Evolutionary conservation across 305 asterid species (phyloP).

Genomic region (Fraxinus sp.): DNA sequence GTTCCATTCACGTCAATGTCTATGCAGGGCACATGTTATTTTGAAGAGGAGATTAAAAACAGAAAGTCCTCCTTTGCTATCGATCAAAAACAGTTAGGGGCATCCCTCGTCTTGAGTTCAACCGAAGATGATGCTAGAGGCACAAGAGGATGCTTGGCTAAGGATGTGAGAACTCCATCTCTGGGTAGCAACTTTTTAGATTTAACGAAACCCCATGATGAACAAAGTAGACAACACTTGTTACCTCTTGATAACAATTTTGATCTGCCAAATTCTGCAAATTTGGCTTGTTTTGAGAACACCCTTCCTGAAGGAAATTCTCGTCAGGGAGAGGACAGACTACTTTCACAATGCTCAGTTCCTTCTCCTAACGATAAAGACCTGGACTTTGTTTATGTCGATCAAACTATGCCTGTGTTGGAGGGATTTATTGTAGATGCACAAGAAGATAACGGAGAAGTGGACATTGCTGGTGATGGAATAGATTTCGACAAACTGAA

Average conservation of each 20-base stretch:
- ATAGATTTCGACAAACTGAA: constrained; percentile 49
- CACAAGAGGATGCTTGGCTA: constrained; percentile 35
- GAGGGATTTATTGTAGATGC: constrained; percentile 67
- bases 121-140: constrained; percentile 34
- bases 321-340: constrained; percentile 30
- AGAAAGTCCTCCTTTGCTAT: constrained; percentile 26
- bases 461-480: constrained; percentile 42
- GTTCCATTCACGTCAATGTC: constrained; percentile 19
- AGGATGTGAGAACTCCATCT: constrained; percentile 30
- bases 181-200: constrained; percentile 27
- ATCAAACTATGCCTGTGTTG: constrained; percentile 63
- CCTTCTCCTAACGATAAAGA: constrained; percentile 39
- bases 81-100: constrained; percentile 31
- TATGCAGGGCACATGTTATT: constrained; percentile 47
- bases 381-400: constrained; percentile 38
- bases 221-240: constrained; percentile 33
- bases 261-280: constrained; percentile 30
- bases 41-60: constrained; percentile 31
- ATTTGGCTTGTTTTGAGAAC: constrained; percentile 31
- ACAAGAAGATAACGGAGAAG: constrained; percentile 39
- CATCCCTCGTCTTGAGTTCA: constrained; percentile 33
- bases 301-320: constrained; percentile 28
- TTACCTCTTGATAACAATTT: constrained; percentile 30
- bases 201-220: constrained; percentile 32
- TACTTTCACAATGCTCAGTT: constrained; percentile 34